These are phyloP conservation scores for Peniophora sp. DNA, from an alignment of 1,284 basidiomycete genomes.

Conservation along the genomic window DNA sequence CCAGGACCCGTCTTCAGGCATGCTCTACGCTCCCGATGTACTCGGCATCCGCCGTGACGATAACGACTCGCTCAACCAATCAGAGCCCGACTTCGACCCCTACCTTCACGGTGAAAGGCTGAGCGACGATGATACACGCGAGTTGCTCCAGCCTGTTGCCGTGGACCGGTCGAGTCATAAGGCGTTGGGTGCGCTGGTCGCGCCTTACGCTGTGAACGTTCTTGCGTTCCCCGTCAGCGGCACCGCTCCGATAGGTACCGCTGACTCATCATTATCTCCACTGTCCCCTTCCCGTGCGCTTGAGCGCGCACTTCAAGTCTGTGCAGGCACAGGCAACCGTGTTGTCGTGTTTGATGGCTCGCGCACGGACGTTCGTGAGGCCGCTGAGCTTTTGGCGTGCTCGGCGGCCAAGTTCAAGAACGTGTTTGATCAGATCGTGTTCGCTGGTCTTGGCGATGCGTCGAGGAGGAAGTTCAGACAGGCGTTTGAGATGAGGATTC, in stretches of 20 bases:
- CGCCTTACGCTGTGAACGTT: conserved; percentile 36
- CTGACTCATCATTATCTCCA: not conserved
- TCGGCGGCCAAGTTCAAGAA: conserved; percentile 29
- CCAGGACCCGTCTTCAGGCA: conserved; percentile 12
- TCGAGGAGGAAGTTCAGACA: conserved; percentile 27
- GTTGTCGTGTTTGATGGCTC: conserved; percentile 30
- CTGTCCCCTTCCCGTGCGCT: conserved; percentile 30
- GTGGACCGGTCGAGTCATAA: conserved; percentile 9
- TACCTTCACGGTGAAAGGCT: conserved; percentile 2
- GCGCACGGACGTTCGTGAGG: conserved; percentile 36
- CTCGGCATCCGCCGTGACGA: conserved; percentile 40
- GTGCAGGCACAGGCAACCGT: conserved; percentile 35
- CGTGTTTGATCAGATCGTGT: conserved; percentile 36
- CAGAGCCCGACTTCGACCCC: conserved; percentile 10
- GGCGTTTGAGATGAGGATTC: conserved; percentile 33
- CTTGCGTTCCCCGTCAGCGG: conserved; percentile 27
- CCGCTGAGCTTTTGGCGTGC: conserved; percentile 48
- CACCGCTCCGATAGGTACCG: conserved; percentile 28
- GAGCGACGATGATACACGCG: conserved; percentile 12
- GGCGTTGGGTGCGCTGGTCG: conserved; percentile 23
- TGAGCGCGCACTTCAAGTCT: conserved; percentile 35
- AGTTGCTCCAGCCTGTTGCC: conserved; percentile 12
- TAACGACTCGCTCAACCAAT: conserved; percentile 20
- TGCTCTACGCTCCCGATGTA: conserved; percentile 42
- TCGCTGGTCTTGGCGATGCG: conserved; percentile 31